phyloP scores from a whole-genome alignment of 306 rosid species.

The Vigna hirtella region DNA sequence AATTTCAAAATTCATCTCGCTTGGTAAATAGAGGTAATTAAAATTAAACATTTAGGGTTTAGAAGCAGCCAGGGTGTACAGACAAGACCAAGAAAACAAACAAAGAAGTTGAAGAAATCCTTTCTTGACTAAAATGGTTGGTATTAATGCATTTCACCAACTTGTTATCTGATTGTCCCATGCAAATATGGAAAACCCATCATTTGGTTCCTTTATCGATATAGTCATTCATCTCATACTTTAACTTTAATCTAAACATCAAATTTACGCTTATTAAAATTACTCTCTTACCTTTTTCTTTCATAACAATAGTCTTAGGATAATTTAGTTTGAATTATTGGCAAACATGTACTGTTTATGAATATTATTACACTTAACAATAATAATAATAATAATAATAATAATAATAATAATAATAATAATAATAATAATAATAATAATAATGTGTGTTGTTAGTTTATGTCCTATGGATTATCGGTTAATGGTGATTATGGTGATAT shows the following conservation, averaged over 20 bases:
- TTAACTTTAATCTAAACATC: slow-evolving; percentile 17
- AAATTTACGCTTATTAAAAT: background rate
- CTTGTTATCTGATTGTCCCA: slow-evolving; percentile 31
- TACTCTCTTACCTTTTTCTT: background rate
- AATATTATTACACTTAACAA: background rate
- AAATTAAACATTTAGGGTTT: background rate
- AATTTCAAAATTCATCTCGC: background rate
- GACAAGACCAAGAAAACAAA: background rate
- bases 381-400: too few relatives aligned
- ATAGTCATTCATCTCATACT: background rate
- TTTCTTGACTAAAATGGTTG: slow-evolving; percentile 34
- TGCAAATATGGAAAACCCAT: slow-evolving; percentile 32
- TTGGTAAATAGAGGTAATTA: background rate
- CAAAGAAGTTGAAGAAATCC: too few relatives aligned
- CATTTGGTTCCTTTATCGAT: slow-evolving; percentile 12
- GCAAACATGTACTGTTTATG: background rate
- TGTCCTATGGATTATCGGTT: background rate
- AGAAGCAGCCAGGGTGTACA: background rate
- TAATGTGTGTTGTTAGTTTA: too few relatives aligned
- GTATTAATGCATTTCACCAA: slow-evolving; percentile 27
- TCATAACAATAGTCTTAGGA: background rate
- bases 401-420: background rate
- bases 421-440: too few relatives aligned
- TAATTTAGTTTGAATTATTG: background rate
- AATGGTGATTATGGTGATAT: background rate